Evolutionary conservation across 257 asterid species (phyloP).

Genomic region (Solanum raphanifolium): DNA sequence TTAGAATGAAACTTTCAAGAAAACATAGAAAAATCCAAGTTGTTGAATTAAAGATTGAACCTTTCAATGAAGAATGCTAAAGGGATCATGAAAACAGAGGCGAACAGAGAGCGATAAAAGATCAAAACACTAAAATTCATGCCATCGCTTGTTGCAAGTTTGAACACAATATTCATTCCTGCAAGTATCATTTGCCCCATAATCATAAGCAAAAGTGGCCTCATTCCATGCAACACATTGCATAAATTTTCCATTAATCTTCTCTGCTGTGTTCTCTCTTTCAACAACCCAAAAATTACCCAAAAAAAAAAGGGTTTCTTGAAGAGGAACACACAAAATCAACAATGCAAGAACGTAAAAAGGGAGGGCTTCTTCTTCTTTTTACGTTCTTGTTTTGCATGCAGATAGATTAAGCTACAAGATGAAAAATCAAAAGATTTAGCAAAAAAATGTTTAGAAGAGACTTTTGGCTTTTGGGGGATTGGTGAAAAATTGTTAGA

Average conservation of each 20-base stretch:
- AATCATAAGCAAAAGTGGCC: constrained; percentile 47
- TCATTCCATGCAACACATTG: constrained; percentile 28
- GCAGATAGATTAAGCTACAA: neutral
- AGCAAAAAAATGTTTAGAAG: neutral
- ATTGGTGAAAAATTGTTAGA: neutral
- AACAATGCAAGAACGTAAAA: neutral
- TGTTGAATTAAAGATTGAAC: neutral
- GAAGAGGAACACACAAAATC: neutral
- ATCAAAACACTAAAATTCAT: constrained; percentile 36
- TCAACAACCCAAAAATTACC: neutral
- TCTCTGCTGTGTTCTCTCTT: neutral
- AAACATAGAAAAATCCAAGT: neutral
- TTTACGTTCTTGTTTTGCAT: neutral
- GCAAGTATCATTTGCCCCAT: constrained; percentile 20
- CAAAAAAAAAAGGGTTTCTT: neutral
- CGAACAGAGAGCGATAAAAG: constrained; percentile 52
- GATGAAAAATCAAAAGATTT: neutral
- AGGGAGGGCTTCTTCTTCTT: neutral
- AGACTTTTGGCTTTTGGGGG: neutral
- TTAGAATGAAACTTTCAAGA: neutral
- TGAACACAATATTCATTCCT: constrained; percentile 28
- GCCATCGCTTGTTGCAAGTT: constrained; percentile 51
- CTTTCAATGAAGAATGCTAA: constrained; percentile 42
- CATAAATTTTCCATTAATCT: constrained; percentile 4
- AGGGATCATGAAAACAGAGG: constrained; percentile 46